phyloP scores from a whole-genome alignment of 768 basidiomycete genomes.

The Scleroderma citrinum region DNA sequence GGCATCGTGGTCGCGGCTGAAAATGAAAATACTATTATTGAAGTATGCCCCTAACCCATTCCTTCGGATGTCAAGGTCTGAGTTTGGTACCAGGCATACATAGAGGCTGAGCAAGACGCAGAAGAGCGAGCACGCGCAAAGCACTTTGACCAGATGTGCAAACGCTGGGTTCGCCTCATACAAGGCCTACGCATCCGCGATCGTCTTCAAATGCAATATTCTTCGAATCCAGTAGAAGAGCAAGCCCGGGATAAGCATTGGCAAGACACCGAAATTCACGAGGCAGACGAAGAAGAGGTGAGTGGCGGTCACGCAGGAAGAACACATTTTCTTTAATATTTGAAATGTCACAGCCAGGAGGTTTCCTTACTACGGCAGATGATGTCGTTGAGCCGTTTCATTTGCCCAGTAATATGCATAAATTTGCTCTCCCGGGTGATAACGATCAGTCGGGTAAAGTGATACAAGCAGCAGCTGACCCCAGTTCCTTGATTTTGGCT shows the following conservation, averaged over 20 bases:
- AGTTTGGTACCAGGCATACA: constrained; percentile 60
- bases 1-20: constrained; percentile 86
- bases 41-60: constrained; percentile 43
- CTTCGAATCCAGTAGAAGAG: constrained; percentile 8
- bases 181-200: constrained; percentile 84
- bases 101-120: constrained; percentile 72
- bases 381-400: constrained; percentile 69
- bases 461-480: constrained; percentile 10
- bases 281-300: constrained; percentile 17
- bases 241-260: constrained; percentile 7
- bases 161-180: constrained; percentile 84
- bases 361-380: constrained; percentile 64
- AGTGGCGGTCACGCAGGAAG: constrained; percentile 8
- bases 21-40: constrained; percentile 64
- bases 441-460: constrained; percentile 29
- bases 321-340: constrained; percentile 17
- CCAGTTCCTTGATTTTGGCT: not conserved
- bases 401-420: constrained; percentile 53
- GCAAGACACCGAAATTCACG: constrained; percentile 13
- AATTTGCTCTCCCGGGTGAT: constrained; percentile 15
- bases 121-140: constrained; percentile 73
- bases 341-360: constrained; percentile 33
- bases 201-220: constrained; percentile 78
- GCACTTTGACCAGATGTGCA: constrained; percentile 72
- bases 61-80: not conserved